Evolutionary conservation across 441 rosid genomes (phyloP).

Genomic region (Melastoma candidum): DNA sequence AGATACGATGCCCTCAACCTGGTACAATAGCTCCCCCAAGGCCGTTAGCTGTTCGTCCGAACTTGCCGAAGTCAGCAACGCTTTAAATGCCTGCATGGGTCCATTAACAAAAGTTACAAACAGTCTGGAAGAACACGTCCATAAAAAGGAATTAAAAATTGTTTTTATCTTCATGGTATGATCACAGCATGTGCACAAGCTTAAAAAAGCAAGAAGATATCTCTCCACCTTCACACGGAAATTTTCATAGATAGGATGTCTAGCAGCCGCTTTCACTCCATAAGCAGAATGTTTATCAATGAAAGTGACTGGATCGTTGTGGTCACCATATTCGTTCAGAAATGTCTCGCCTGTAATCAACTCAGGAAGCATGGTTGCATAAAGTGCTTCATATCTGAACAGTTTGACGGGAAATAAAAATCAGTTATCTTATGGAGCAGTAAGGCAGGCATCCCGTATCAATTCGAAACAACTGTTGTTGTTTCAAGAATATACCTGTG

Average conservation of each 20-base stretch:
- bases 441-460: background rate
- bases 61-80: slow-evolving; percentile 65
- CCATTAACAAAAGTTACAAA: background rate
- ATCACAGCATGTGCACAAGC: too few species aligned
- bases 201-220: too few species aligned
- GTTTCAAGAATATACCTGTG: slow-evolving; percentile 53
- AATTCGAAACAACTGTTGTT: background rate
- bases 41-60: slow-evolving; percentile 92
- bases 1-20: slow-evolving; percentile 34
- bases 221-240: slow-evolving; percentile 87
- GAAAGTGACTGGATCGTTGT: slow-evolving; percentile 75
- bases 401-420: background rate
- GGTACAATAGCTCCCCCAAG: slow-evolving; percentile 92
- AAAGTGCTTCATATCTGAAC: slow-evolving; percentile 79
- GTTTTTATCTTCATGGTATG: too few species aligned
- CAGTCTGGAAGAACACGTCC: background rate
- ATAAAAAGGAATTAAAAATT: too few species aligned
- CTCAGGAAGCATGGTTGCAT: slow-evolving; percentile 67
- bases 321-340: slow-evolving; percentile 56
- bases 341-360: slow-evolving; percentile 64
- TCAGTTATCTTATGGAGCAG: background rate
- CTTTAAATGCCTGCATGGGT: slow-evolving; percentile 73
- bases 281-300: slow-evolving; percentile 68
- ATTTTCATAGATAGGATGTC: slow-evolving; percentile 92
- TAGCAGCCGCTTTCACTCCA: slow-evolving; percentile 70